These are phyloP conservation scores for Pseudoperonospora humuli DNA, from an alignment of 352 stramenopile genomes.

Conservation along the genomic window DNA sequence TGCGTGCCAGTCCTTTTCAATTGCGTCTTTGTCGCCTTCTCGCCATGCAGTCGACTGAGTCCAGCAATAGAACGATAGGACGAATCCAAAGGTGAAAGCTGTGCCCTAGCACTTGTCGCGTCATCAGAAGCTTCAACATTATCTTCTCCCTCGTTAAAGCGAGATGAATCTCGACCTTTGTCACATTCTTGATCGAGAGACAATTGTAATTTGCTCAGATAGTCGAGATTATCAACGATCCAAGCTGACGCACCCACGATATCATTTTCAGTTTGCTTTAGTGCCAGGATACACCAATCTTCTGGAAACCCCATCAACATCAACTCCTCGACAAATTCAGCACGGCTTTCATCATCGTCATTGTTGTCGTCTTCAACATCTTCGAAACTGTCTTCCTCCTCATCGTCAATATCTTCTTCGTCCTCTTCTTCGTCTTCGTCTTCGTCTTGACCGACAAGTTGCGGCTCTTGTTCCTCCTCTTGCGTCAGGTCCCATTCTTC, in stretches of 20 bases:
- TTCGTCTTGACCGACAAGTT: background rate
- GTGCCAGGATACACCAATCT: conserved; percentile 86
- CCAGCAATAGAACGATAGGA: conserved; percentile 13
- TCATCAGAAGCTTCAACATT: conserved; percentile 14
- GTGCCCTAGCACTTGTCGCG: background rate
- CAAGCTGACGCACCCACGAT: conserved; percentile 86
- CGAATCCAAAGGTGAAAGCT: background rate
- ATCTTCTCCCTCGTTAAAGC: conserved; percentile 68
- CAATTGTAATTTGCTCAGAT: conserved; percentile 76
- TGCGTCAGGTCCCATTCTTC: conserved; percentile 12
- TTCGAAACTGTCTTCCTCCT: conserved; percentile 9
- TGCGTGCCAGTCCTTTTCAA: background rate
- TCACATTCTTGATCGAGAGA: conserved; percentile 65
- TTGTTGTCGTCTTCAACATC: conserved; percentile 28
- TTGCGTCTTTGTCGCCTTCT: background rate
- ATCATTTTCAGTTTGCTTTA: conserved; percentile 89
- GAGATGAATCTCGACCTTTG: conserved; percentile 23
- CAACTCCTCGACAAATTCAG: conserved; percentile 86
- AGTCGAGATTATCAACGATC: conserved; percentile 92
- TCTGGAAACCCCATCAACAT: conserved; percentile 91
- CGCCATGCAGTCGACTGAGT: conserved; percentile 5
- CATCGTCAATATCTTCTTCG: conserved; percentile 5
- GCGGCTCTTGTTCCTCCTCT: conserved; percentile 4
- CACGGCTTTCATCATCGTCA: conserved; percentile 45
- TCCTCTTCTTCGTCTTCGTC: conserved; percentile 4